Evolutionary conservation across 176 grass and related monocot species (phyloP), one percentile per base, ranked within the genome.

Genomic region (Panicum miliaceum): DNA sequence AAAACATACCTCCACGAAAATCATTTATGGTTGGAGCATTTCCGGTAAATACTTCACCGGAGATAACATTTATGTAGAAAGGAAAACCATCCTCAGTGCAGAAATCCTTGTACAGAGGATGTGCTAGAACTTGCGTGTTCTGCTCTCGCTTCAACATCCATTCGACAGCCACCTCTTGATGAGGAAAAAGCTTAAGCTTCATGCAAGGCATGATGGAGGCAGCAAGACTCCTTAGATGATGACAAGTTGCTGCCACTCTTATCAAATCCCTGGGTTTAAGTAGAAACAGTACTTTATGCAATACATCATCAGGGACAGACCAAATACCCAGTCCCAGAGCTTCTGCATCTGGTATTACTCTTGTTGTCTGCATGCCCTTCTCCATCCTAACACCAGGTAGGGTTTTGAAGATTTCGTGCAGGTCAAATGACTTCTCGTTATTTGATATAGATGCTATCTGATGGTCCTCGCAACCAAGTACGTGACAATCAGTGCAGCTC

Each of bases 111-210:
- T 84, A 95, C 11, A 98, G 63, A 81, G 96, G 96, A 73, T 98
- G 87, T 27, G 74, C 10, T 69, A 98, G 58, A 82, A 69, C 82
- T 77, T 48, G 66, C 0, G 72, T 36, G 46, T 90, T 77, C 22
- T 76, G 89, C 69, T 98, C 96, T 65, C 93, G 84, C 64, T 78
- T 86, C 72, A 96, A 81, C 96, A 98, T 94, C 96, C 96, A 96
- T 60, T 98, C 89, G 3, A 98, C 69, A 82, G 96, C 96, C 1
- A 89, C 93, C 81, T 98, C 93, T 85, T 98, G 96, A 77, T 98
- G 93, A 37, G 93, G 91, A 81, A 95, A 98, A 81, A 95, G 93
- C 84, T 94, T 98, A 81, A 94, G 96, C 68, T 95, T 95, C 91
- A 95, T 98, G 74, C 85, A 94, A 61, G 96, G 96, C 89, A 98